A percentile compares a stretch with the other conserved stretches of the same genome.
These are phyloP conservation scores for Suhomyces kilbournensis DNA, from an alignment of 805 yeast genomes.

Conservation along the genomic window DNA sequence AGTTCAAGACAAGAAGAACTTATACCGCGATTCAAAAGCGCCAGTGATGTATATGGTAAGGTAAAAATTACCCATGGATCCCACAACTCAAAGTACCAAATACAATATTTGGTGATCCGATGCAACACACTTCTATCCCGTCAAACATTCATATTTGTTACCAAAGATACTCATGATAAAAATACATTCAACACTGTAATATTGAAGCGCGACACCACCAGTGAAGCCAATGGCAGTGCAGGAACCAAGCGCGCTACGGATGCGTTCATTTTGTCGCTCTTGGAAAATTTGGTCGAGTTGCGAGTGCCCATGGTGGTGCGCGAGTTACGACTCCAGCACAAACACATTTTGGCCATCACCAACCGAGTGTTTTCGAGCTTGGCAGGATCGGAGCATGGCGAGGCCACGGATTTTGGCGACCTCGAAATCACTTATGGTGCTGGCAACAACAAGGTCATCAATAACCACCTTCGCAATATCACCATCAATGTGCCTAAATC, in stretches of 20 bases:
- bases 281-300: conserved; percentile 8
- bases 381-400: background rate
- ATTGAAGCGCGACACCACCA: conserved; percentile 2
- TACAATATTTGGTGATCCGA: conserved; percentile 9
- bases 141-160: conserved; percentile 10
- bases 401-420: conserved; percentile 6
- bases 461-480: conserved; percentile 19
- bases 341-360: conserved; percentile 5
- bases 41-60: conserved; percentile 5
- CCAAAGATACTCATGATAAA: background rate
- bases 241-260: background rate
- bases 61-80: conserved; percentile 1
- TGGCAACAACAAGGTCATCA: conserved; percentile 7
- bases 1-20: conserved; percentile 3
- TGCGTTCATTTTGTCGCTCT: conserved; percentile 3
- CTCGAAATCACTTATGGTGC: conserved; percentile 10
- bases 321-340: conserved; percentile 7
- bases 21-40: conserved; percentile 8
- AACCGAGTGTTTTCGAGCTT: conserved; percentile 6
- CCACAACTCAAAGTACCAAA: background rate
- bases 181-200: conserved; percentile 7
- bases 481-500: conserved; percentile 19
- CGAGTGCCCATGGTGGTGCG: conserved; percentile 9
- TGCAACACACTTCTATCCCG: conserved; percentile 8
- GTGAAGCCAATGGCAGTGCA: background rate